Evolutionary conservation across 2,329 filamentous ascomycete genomes (phyloP).

Genomic region (Coniochaeta sp.): DNA sequence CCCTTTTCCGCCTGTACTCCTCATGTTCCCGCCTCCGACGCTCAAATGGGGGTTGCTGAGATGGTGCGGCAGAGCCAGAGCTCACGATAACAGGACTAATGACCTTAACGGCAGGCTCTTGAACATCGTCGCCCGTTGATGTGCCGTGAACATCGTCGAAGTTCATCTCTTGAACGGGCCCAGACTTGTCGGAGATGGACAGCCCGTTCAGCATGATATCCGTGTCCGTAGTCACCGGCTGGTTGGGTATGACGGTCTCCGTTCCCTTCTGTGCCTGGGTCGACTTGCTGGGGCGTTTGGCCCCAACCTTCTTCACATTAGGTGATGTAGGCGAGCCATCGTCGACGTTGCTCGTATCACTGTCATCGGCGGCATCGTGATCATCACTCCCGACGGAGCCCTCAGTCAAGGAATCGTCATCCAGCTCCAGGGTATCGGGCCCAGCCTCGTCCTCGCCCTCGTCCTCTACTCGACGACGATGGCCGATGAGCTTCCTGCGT

Average conservation of each 20-base stretch:
- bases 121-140: background rate
- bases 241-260: slow-evolving; percentile 23
- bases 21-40: slow-evolving; percentile 79
- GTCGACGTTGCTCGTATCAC: slow-evolving; percentile 57
- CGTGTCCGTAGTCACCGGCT: slow-evolving; percentile 41
- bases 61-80: slow-evolving; percentile 36
- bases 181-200: slow-evolving; percentile 34
- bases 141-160: slow-evolving; percentile 33
- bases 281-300: slow-evolving; percentile 32
- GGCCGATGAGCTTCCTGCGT: slow-evolving; percentile 59
- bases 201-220: slow-evolving; percentile 52
- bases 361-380: slow-evolving; percentile 50
- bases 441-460: slow-evolving; percentile 63
- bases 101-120: slow-evolving; percentile 29
- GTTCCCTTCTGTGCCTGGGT: slow-evolving; percentile 13
- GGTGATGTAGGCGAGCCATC: slow-evolving; percentile 45
- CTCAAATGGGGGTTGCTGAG: slow-evolving; percentile 51
- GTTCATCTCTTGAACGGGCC: slow-evolving; percentile 35
- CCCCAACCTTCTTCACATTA: slow-evolving; percentile 29
- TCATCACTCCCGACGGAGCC: slow-evolving; percentile 57
- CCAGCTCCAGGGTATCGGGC: slow-evolving; percentile 46
- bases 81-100: slow-evolving; percentile 47
- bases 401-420: slow-evolving; percentile 61
- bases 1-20: slow-evolving; percentile 80
- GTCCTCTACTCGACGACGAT: slow-evolving; percentile 61